Conservation (phyloP, 805 yeast genomes). For the Cyberlindnera sargentensis region DNA sequence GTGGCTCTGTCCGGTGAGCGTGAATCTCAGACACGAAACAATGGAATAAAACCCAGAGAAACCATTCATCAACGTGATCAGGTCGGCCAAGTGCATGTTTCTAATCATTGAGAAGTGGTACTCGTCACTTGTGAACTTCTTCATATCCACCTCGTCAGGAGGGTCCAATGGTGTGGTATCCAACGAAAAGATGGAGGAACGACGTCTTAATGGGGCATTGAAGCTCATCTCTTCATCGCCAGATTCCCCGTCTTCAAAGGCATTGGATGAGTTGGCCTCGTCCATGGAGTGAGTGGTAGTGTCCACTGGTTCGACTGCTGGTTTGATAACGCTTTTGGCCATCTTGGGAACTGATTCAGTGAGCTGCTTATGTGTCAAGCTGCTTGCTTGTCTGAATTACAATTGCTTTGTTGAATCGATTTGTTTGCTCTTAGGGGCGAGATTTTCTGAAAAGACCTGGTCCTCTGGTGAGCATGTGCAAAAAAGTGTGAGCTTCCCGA, state of each 20-base stretch:
- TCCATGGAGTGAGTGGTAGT: slow-evolving; percentile 1
- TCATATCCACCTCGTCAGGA: slow-evolving; percentile 70
- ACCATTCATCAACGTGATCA: slow-evolving; percentile 89
- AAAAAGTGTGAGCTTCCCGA: too few species aligned
- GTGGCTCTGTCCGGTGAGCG: slow-evolving; percentile 59
- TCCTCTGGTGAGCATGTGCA: too few species aligned
- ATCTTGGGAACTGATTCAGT: background rate
- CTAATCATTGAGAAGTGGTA: slow-evolving; percentile 84
- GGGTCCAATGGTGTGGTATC: slow-evolving; percentile 51
- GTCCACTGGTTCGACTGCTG: slow-evolving; percentile 4
- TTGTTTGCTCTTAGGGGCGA: too few species aligned
- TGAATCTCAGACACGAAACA: slow-evolving; percentile 75
- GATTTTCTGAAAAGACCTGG: too few species aligned
- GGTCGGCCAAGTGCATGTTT: slow-evolving; percentile 91
- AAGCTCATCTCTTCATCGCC: slow-evolving; percentile 11
- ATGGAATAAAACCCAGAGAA: slow-evolving; percentile 90
- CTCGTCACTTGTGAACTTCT: slow-evolving; percentile 72
- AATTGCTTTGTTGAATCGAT: too few species aligned
- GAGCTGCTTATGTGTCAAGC: too few species aligned
- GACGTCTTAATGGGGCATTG: slow-evolving; percentile 27
- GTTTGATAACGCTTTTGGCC: slow-evolving; percentile 20
- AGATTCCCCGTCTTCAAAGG: slow-evolving; percentile 16
- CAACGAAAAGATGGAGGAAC: slow-evolving; percentile 47
- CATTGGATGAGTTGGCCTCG: slow-evolving; percentile 6
- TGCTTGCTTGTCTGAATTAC: too few species aligned